These are phyloP conservation scores for Stromatinia cepivora DNA, from an alignment of 2,329 filamentous ascomycete species.

Conservation along the genomic window DNA sequence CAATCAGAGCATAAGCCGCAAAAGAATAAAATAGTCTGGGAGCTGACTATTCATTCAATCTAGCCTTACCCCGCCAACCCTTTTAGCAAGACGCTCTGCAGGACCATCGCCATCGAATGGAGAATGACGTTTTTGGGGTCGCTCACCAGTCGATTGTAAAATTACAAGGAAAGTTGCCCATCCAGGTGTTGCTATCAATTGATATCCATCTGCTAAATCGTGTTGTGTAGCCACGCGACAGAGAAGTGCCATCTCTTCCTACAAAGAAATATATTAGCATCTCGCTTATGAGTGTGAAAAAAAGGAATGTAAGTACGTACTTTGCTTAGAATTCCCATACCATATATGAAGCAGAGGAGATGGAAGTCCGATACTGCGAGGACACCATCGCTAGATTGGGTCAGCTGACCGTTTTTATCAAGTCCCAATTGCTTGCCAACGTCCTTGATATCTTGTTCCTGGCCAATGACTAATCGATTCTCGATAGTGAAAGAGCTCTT, in stretches of 20 bases:
- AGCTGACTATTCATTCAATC: slow-evolving; percentile 31
- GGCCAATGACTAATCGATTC: slow-evolving; percentile 83
- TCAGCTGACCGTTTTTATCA: slow-evolving; percentile 54
- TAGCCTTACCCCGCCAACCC: slow-evolving; percentile 63
- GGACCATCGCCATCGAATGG: slow-evolving; percentile 39
- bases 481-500: slow-evolving; percentile 76
- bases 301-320: slow-evolving; percentile 52
- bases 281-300: background rate
- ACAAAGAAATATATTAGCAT: slow-evolving; percentile 29
- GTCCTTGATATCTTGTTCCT: slow-evolving; percentile 75
- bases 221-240: slow-evolving; percentile 81
- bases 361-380: slow-evolving; percentile 88
- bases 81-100: slow-evolving; percentile 57
- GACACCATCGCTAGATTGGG: slow-evolving; percentile 61
- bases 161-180: slow-evolving; percentile 95
- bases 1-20: slow-evolving; percentile 11
- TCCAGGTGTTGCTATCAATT: slow-evolving; percentile 81
- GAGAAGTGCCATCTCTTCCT: slow-evolving; percentile 89
- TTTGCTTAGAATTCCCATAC: slow-evolving; percentile 79
- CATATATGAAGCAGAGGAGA: slow-evolving; percentile 81
- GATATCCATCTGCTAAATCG: slow-evolving; percentile 76
- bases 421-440: slow-evolving; percentile 67
- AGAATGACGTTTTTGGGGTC: slow-evolving; percentile 73
- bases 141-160: slow-evolving; percentile 96
- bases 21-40: slow-evolving; percentile 11